A percentile compares a stretch with the other conserved stretches of the same genome.
phyloP scores from a whole-genome alignment of 305 asterid genomes.

The Coffea humblotiana region DNA sequence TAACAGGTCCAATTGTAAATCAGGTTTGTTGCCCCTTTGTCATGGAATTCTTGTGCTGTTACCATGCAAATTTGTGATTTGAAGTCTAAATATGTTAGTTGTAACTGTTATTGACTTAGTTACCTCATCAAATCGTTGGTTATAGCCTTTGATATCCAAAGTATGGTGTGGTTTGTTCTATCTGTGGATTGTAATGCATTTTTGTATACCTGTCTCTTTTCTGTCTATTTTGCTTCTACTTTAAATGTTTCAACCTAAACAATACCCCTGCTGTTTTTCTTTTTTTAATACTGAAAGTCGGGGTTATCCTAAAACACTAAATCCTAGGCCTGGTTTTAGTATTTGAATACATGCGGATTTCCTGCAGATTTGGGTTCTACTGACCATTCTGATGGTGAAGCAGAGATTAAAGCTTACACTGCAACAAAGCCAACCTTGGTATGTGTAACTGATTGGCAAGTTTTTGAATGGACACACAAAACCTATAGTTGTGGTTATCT shows the following conservation, averaged over 20 bases:
- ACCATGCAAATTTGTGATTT: not conserved
- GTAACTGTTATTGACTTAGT: not conserved
- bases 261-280: not conserved
- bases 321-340: not conserved
- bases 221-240: not conserved
- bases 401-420: slow-evolving; percentile 45
- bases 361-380: slow-evolving; percentile 50
- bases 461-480: not conserved
- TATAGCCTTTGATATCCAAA: not conserved
- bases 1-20: slow-evolving; percentile 32
- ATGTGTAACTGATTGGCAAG: not conserved
- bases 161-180: not conserved
- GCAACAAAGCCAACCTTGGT: slow-evolving; percentile 34
- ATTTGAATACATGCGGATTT: not conserved
- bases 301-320: not conserved
- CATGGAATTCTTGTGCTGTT: not conserved
- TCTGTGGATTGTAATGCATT: not conserved
- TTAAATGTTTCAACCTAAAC: not conserved
- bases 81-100: not conserved
- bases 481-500: not conserved
- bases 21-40: slow-evolving; percentile 12
- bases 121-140: not conserved
- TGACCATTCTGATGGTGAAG: slow-evolving; percentile 46
- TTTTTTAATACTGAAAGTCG: not conserved
- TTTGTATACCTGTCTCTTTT: not conserved